Evolutionary conservation across 208 protist genomes (phyloP).

Genomic region (Strigomonas culicis): DNA sequence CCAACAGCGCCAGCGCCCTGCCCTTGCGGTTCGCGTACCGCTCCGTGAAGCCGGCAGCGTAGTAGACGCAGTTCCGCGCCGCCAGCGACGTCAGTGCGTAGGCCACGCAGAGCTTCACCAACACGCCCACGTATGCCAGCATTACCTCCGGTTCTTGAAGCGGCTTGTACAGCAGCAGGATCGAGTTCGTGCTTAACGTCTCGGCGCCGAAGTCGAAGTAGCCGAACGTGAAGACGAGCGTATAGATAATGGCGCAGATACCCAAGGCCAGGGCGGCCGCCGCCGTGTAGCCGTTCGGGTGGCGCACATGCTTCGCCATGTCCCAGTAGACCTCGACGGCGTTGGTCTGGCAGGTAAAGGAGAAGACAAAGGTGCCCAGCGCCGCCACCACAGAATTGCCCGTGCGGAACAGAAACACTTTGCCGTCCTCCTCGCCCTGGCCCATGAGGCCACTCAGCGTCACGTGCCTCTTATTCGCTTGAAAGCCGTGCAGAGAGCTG

Average conservation of each 20-base stretch:
- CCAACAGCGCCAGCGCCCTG: not conserved
- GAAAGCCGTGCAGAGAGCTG: constrained; percentile 26
- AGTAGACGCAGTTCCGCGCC: constrained; percentile 50
- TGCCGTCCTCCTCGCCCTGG: constrained; percentile 9
- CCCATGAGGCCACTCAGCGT: constrained; percentile 12
- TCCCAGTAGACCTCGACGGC: constrained; percentile 43
- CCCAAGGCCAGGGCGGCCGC: constrained; percentile 35
- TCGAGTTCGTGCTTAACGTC: constrained; percentile 27
- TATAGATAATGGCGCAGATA: constrained; percentile 48
- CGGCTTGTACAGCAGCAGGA: constrained; percentile 56
- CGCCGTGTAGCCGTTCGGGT: constrained; percentile 30
- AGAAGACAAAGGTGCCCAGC: constrained; percentile 53
- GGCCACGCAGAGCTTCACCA: constrained; percentile 54
- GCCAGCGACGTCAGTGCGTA: constrained; percentile 43
- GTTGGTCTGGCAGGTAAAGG: constrained; percentile 61
- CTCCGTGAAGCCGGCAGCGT: constrained; percentile 35
- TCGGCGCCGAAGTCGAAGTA: constrained; percentile 59
- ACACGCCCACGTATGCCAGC: constrained; percentile 43
- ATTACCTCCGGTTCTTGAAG: constrained; percentile 31
- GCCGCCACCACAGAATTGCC: constrained; percentile 29
- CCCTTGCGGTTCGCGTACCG: constrained; percentile 17
- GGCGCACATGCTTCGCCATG: constrained; percentile 18
- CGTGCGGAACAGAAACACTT: constrained; percentile 36
- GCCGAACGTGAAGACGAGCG: constrained; percentile 45
- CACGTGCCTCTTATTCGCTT: constrained; percentile 18